Evolutionary conservation across 148 eudicot genomes (phyloP).

Genomic region (Chenopodium album): DNA sequence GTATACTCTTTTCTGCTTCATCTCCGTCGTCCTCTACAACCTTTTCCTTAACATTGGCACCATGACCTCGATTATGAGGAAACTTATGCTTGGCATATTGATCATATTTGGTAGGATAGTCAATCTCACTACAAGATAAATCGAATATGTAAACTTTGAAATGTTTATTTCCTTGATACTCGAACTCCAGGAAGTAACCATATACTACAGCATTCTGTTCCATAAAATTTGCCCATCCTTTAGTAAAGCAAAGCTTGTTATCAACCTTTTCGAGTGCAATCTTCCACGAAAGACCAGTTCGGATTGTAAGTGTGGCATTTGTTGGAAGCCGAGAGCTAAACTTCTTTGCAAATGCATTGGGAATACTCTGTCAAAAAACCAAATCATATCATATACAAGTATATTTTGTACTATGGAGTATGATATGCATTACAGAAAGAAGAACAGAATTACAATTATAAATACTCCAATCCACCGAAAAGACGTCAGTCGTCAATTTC

Average conservation of each 20-base stretch:
- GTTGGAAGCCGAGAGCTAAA: neutral
- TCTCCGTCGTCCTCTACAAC: neutral
- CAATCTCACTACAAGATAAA: conserved; percentile 25
- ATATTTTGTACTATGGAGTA: too few species aligned
- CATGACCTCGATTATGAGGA: neutral
- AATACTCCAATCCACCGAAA: too few species aligned
- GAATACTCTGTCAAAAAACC: conserved; percentile 8
- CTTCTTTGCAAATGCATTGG: conserved; percentile 2
- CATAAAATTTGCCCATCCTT: conserved; percentile 26
- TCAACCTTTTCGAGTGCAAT: neutral
- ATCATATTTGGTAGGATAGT: conserved; percentile 8
- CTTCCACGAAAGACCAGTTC: conserved; percentile 20
- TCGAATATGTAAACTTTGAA: conserved; percentile 21
- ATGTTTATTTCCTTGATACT: neutral
- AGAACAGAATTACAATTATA: too few species aligned
- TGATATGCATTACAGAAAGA: too few species aligned
- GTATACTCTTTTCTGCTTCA: neutral
- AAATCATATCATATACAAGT: too few species aligned
- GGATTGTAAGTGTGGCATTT: conserved; percentile 15
- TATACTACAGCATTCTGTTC: neutral
- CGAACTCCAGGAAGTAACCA: conserved; percentile 26
- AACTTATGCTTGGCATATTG: too few species aligned
- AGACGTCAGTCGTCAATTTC: too few species aligned
- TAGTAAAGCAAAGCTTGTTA: conserved; percentile 19
- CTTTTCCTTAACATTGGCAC: too few species aligned